Evolutionary conservation across 1,139 yeast genomes (phyloP), one percentile per base, ranked within the genome.

Genomic region (Pichia sp.): DNA sequence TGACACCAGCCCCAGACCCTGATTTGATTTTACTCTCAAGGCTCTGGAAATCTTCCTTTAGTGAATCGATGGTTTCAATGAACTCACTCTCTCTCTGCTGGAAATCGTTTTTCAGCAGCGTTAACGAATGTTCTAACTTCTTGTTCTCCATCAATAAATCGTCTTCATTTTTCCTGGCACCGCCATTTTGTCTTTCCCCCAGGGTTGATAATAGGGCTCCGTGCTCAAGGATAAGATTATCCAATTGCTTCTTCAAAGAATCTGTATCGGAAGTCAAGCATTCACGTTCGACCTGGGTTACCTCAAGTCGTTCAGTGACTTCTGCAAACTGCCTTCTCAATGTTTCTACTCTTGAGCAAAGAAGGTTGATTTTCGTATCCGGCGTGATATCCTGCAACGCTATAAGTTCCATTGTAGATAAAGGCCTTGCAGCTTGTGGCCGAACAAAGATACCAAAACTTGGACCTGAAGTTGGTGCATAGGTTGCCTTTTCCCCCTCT

Each of bases 371-470:
- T 31, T 54, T 54, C 4, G 56, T 38, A 10, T 3, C 30, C 27
- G 10, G 12, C 6, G 43, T 30, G 10, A 54, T 34, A 12, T 44
- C n/a, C 2, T 16, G 4, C 8, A 41, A 29, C 16, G 27, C 9
- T 7, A 42, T 73, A 74, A 3, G 82, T 33, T 50, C 42, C 20
- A 45, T 14, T 6, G 50, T 48, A 4, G 29, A 30, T 6, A 50
- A 4, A 4, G 48, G 9, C 4, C 17, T 20, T 9, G 63, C 53
- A 55, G 68, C 62, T 8, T 60, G 52, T 0, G 80, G 77, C 46
- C 81, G 73, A 2, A 81, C 84, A 67, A 85, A 85, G 2, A 84
- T 67, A 0, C 97, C 97, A 66, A 79, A 78, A 16, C 50, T 46
- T 0, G 46, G 66, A 60, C 69, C 57, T 2, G 24, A 20, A 20